Evolutionary conservation across 2,329 filamentous ascomycete species (phyloP), one percentile per base, ranked within the genome.

Genomic region (Hypoxylon sp.): DNA sequence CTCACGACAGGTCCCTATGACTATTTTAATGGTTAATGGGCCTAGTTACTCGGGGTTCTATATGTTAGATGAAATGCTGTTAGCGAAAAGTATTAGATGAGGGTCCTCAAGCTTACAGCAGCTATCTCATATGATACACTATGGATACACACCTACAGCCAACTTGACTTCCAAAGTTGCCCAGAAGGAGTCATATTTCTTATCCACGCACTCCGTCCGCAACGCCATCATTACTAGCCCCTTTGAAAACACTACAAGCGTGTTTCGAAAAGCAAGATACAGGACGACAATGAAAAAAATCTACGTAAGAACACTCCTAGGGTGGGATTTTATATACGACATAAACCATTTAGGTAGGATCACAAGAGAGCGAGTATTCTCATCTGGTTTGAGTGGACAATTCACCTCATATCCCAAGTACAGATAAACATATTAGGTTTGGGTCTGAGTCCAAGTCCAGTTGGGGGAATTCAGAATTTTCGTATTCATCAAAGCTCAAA

Each of bases 401-500:
- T 30, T 30, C 7, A 14, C 4, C 13, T n/a, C 34, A 6, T 6
- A 30, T 43, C 23, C n/a, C 11, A 17, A 14, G 13, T 13, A 28
- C 1, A 30, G 4, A 23, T 9, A 23, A 28, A 21, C 25, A 34
- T 11, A 19, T 19, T 19, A 3, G 6, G 38, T 6, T 14, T 6
- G 14, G 17, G 17, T 19, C 19, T 30, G 6, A 30, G 6, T 30
- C 28, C 9, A 30, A 7, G 28, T 30, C n/a, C 5, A 11, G 9
- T 1, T 32, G 4, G 25, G 36, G 36, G 28, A 58, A 53, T 49
- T 13, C 19, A 53, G 28, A 46, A 21, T 52, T 63, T 49, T 36
- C 38, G 32, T 52, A 49, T 59, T 64, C 49, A 58, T 62, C 43
- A 21, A 19, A 50, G 25, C 25, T 52, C 36, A 32, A 5, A 38